Evolutionary conservation across 2,329 filamentous ascomycete genomes (phyloP).

Genomic region (Helotiales sp.): DNA sequence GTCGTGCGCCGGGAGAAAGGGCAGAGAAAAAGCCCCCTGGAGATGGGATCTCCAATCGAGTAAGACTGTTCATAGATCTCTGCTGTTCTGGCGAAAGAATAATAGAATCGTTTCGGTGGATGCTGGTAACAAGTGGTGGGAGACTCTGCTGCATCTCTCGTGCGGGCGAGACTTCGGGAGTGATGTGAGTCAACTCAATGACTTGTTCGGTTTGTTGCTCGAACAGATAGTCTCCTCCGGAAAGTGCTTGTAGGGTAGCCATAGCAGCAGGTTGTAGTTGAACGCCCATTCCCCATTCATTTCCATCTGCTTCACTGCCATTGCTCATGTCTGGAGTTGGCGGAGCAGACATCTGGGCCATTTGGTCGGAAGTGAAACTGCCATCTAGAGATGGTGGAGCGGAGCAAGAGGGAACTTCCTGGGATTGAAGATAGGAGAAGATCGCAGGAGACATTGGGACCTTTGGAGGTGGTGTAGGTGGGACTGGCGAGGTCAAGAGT

Average conservation of each 20-base stretch:
- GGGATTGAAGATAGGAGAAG: conserved; percentile 72
- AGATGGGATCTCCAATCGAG: conserved; percentile 85
- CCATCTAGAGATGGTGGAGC: conserved; percentile 85
- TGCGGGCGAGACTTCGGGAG: conserved; percentile 42
- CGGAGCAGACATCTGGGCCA: conserved; percentile 82
- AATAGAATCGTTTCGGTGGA: conserved; percentile 45
- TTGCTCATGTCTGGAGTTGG: conserved; percentile 76
- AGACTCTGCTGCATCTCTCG: conserved; percentile 60
- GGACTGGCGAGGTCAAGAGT: conserved; percentile 61
- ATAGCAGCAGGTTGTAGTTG: conserved; percentile 80
- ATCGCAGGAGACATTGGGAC: conserved; percentile 78
- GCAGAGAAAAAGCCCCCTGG: conserved; percentile 91
- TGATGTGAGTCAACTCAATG: conserved; percentile 51
- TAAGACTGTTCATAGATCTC: conserved; percentile 72
- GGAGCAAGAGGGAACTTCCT: conserved; percentile 74
- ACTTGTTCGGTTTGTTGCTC: conserved; percentile 61
- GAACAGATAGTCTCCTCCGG: conserved; percentile 64
- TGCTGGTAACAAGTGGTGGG: conserved; percentile 54
- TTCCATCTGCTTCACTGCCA: conserved; percentile 58
- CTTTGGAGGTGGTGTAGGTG: conserved; percentile 66
- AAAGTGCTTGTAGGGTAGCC: conserved; percentile 77
- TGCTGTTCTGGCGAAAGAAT: conserved; percentile 56
- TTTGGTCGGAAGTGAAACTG: conserved; percentile 85
- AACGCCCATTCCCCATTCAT: conserved; percentile 71
- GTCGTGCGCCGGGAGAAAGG: conserved; percentile 74